These are phyloP conservation scores for Hippophae tibetana DNA, from an alignment of 306 rosid species.

Conservation along the genomic window DNA sequence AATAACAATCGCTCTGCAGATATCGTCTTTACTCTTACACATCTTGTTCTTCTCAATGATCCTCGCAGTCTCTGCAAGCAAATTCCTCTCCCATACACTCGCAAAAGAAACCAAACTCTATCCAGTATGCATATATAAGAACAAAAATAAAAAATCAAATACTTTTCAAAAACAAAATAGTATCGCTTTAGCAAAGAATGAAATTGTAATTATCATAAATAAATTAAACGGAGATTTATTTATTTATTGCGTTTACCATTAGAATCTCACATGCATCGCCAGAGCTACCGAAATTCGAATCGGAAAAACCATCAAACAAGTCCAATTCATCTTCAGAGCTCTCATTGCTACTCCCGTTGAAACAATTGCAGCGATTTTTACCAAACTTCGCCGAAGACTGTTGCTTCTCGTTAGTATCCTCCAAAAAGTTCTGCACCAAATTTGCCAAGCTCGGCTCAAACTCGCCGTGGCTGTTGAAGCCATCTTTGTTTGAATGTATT, in stretches of 20 bases:
- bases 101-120: slow-evolving; percentile 55
- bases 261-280: slow-evolving; percentile 55
- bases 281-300: slow-evolving; percentile 30
- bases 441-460: slow-evolving; percentile 68
- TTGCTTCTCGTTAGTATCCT: slow-evolving; percentile 58
- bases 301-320: slow-evolving; percentile 20
- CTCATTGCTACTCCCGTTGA: slow-evolving; percentile 42
- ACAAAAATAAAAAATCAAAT: neutral
- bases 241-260: slow-evolving; percentile 32
- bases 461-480: slow-evolving; percentile 22
- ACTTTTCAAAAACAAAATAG: neutral
- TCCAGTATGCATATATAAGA: neutral
- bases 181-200: neutral
- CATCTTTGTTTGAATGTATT: slow-evolving; percentile 29
- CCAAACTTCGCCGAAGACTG: slow-evolving; percentile 28
- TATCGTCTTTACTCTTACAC: slow-evolving; percentile 54
- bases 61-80: slow-evolving; percentile 65
- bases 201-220: neutral
- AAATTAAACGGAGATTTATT: neutral
- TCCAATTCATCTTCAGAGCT: slow-evolving; percentile 57
- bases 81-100: slow-evolving; percentile 47
- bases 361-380: slow-evolving; percentile 67
- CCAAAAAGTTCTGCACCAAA: slow-evolving; percentile 83
- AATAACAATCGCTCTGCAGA: slow-evolving; percentile 35
- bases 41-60: slow-evolving; percentile 72